These are phyloP conservation scores for Eucalyptus virginea DNA, from an alignment of 345 rosid genomes.

Conservation along the genomic window DNA sequence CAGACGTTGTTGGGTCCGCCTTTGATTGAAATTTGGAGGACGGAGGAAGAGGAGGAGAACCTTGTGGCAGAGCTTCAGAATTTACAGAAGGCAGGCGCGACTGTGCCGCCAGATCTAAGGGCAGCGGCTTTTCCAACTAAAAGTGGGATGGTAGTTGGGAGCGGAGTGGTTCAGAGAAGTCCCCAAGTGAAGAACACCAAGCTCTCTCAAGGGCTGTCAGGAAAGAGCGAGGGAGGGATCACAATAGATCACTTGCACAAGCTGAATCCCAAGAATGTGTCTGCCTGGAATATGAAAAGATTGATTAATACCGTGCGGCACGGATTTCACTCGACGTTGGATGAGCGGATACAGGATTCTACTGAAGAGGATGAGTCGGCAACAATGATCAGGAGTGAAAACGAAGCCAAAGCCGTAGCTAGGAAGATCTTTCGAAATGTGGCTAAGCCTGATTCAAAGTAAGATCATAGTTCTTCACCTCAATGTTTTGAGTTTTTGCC, in stretches of 20 bases:
- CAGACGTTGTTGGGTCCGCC: neutral
- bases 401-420: neutral
- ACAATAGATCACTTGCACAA: neutral
- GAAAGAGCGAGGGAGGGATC: neutral
- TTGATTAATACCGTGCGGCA: neutral
- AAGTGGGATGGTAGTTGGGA: neutral
- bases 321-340: neutral
- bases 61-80: neutral
- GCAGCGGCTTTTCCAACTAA: neutral
- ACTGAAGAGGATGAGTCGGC: neutral
- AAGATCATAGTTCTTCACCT: neutral
- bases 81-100: neutral
- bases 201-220: neutral
- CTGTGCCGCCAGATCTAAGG: neutral
- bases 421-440: neutral
- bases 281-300: neutral
- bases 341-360: neutral
- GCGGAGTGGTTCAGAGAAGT: neutral
- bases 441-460: neutral
- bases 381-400: neutral
- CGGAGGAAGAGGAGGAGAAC: neutral
- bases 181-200: neutral
- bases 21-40: neutral
- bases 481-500: neutral
- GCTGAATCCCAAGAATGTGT: neutral